Conservation (phyloP, 768 basidiomycete species). For the Amanita muscaria region DNA sequence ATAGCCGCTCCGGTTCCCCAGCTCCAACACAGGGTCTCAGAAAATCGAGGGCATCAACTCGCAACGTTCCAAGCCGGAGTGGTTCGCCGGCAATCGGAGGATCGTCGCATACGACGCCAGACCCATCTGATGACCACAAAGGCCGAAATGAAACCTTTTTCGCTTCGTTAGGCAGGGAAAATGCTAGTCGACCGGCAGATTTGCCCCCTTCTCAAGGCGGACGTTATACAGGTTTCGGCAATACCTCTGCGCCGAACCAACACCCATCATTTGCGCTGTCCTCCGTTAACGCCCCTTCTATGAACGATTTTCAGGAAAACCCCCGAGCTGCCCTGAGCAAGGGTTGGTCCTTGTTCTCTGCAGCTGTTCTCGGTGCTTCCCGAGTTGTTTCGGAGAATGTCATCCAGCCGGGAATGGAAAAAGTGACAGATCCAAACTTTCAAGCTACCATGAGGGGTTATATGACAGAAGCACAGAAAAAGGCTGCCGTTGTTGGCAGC, state of each 20-base stretch:
- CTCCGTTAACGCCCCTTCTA: constrained; percentile 69
- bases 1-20: constrained; percentile 37
- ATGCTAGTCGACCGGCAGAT: constrained; percentile 67
- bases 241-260: constrained; percentile 54
- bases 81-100: constrained; percentile 41
- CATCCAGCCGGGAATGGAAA: constrained; percentile 83
- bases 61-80: constrained; percentile 41
- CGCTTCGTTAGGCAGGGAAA: constrained; percentile 71
- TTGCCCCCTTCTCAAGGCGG: constrained; percentile 93
- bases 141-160: constrained; percentile 84
- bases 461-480: constrained; percentile 57
- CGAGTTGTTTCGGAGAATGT: constrained; percentile 77
- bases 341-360: constrained; percentile 93
- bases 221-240: constrained; percentile 89
- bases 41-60: constrained; percentile 71
- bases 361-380: constrained; percentile 73
- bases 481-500: constrained; percentile 51
- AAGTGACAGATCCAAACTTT: constrained; percentile 71
- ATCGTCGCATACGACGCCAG: constrained; percentile 37
- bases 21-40: constrained; percentile 75
- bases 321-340: constrained; percentile 81
- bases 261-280: constrained; percentile 69
- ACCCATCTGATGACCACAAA: constrained; percentile 48
- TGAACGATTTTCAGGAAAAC: constrained; percentile 79
- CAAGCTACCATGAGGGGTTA: constrained; percentile 70